Percentiles rank a stretch among this genome's conserved stretches.
Evolutionary conservation across 345 rosid species (phyloP).

Genomic region (Linum trigynum): DNA sequence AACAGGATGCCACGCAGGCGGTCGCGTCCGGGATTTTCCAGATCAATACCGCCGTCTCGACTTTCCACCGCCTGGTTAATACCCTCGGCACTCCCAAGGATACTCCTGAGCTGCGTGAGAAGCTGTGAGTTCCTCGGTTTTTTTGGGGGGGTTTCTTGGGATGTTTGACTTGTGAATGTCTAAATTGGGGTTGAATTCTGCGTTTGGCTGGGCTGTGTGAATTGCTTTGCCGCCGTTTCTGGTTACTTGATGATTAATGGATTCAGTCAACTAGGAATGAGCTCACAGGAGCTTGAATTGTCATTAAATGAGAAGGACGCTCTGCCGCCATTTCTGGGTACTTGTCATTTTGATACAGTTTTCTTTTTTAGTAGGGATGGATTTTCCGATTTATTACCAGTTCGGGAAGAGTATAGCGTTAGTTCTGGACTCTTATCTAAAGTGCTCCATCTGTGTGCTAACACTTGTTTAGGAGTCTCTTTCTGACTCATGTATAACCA

Average conservation of each 20-base stretch:
- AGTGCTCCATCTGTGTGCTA: neutral
- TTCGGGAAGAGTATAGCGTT: neutral
- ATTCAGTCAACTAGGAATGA: no score
- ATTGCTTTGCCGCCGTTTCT: no score
- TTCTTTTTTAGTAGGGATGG: no score
- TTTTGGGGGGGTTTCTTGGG: neutral
- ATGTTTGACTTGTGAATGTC: slow-evolving; percentile 8
- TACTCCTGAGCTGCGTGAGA: slow-evolving; percentile 54
- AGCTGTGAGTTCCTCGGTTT: slow-evolving; percentile 32
- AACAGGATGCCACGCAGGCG: slow-evolving; percentile 43
- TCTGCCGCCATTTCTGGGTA: no score
- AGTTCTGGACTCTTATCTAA: neutral
- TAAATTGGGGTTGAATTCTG: neutral
- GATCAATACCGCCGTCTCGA: slow-evolving; percentile 55
- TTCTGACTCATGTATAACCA: no score
- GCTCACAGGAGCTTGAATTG: no score
- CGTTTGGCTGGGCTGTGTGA: no score
- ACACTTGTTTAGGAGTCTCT: neutral
- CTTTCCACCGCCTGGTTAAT: slow-evolving; percentile 61
- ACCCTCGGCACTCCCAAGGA: slow-evolving; percentile 70
- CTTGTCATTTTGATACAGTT: no score
- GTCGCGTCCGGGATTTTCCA: slow-evolving; percentile 68
- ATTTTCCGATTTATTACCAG: no score
- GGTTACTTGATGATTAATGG: no score
- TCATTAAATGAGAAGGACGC: no score